Evolutionary conservation across 495 filamentous ascomycete genomes (phyloP).

Genomic region (Pyrenula aspistea): DNA sequence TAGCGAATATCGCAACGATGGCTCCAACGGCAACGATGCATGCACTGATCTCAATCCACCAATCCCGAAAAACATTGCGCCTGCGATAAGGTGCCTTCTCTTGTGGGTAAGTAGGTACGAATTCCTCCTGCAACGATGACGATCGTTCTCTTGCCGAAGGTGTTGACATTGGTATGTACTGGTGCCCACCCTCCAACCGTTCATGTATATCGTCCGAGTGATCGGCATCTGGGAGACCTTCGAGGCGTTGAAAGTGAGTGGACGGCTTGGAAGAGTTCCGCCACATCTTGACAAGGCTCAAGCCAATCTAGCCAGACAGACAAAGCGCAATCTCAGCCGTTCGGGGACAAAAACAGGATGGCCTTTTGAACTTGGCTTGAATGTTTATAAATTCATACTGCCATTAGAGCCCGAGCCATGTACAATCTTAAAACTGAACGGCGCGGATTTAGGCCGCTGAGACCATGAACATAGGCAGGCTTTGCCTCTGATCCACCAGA

Average conservation of each 20-base stretch:
- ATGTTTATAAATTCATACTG: no score
- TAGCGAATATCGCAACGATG: slow-evolving; percentile 11
- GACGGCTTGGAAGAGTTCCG: background rate
- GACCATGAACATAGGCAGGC: background rate
- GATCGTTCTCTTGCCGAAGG: background rate
- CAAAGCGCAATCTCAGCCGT: no score
- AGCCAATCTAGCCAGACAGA: no score
- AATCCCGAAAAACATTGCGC: background rate
- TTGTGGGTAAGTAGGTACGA: background rate
- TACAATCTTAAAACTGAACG: background rate
- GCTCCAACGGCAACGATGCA: background rate
- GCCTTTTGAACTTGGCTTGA: no score
- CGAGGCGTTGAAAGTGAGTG: background rate
- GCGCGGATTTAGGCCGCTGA: background rate
- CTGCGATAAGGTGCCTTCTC: background rate
- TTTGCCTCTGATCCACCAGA: background rate
- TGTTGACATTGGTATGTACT: background rate
- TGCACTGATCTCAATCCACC: slow-evolving; percentile 4
- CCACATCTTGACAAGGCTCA: background rate
- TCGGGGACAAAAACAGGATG: no score
- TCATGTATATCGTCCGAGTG: background rate
- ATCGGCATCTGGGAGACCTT: background rate
- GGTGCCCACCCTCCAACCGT: background rate
- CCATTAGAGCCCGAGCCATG: background rate
- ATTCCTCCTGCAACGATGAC: background rate